Evolutionary conservation across 768 basidiomycete species (phyloP), one percentile per base, ranked within the genome.

Genomic region (Royoungia palumana): DNA sequence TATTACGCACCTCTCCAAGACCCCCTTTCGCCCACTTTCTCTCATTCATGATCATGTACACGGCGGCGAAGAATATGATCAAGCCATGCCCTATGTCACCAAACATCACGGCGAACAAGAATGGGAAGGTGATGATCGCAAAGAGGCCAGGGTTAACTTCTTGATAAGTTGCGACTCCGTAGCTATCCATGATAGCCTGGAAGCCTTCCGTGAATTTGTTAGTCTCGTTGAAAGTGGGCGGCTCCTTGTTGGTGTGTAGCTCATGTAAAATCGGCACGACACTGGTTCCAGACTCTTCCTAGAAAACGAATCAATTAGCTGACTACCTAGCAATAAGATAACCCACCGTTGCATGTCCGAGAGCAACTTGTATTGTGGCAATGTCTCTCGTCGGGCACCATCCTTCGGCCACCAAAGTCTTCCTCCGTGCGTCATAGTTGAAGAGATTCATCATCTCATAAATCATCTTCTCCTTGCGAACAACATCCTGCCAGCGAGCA

Each of bases 81-180:
- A 81, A 73, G 25, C 93, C 96, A 70, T 99, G 96, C 4, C 96
- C 96, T 62, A 98, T 89, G 70, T 99, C 96, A 61, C 96, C 96
- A 65, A 99, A 99, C 96, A 99, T 99, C 72, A 99, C 91, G 5
- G 93, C 95, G 61, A 98, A 99, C 57, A 99, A 71, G 82, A 99
- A 98, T 0, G 96, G 96, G 82, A 96, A 96, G 2, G 94, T 96
- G 58, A 88, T 74, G 57, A 90, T 74, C 0, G 91, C 92, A 68
- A 95, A 95, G 24, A 98, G 71, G 46, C 94, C 96, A 17, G 96
- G 95, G 65, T 98, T 98, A 65, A 94, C 84, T 69, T 99, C 96
- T 65, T 97, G 90, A 65, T 99, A 98, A 1, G 81, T 84, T 13
- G 93, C 89, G 44, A 91, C 83, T 61, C 95, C 96, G 63, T 99